Conservation (phyloP, 2,329 filamentous ascomycete species). For the Colletotrichum endophyticum region DNA sequence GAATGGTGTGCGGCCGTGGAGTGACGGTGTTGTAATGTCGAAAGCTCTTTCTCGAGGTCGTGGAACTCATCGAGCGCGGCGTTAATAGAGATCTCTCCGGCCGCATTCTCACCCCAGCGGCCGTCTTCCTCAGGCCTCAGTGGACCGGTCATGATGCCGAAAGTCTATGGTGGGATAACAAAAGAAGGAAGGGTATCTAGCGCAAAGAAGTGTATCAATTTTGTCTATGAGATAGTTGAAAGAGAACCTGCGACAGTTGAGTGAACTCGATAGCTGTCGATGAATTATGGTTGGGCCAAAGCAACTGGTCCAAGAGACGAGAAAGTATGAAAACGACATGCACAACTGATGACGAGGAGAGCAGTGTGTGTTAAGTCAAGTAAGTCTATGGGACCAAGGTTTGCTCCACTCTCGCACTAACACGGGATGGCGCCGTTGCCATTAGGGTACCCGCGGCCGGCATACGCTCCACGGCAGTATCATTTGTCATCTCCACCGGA, state of each 20-base stretch:
- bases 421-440: not conserved
- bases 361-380: not conserved
- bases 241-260: not conserved
- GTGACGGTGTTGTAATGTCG: constrained; percentile 16
- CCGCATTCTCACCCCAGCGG: constrained; percentile 28
- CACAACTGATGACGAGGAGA: not conserved
- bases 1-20: not conserved
- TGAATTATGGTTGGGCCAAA: not conserved
- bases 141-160: not conserved
- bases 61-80: constrained; percentile 23
- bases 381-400: not conserved
- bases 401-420: not conserved
- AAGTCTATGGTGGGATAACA: not conserved
- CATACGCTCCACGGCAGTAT: not conserved
- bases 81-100: constrained; percentile 23
- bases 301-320: not conserved
- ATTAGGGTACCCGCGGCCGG: not conserved
- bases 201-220: not conserved
- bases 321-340: not conserved
- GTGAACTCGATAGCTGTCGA: not conserved
- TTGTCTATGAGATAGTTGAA: not conserved
- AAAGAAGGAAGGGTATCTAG: not conserved
- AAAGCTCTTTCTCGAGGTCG: constrained; percentile 27
- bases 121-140: constrained; percentile 20
- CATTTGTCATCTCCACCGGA: constrained; percentile 6